Evolutionary conservation across 176 grass and related monocot genomes (phyloP), one percentile per base, ranked within the genome.

Genomic region (Oryza glaberrima): DNA sequence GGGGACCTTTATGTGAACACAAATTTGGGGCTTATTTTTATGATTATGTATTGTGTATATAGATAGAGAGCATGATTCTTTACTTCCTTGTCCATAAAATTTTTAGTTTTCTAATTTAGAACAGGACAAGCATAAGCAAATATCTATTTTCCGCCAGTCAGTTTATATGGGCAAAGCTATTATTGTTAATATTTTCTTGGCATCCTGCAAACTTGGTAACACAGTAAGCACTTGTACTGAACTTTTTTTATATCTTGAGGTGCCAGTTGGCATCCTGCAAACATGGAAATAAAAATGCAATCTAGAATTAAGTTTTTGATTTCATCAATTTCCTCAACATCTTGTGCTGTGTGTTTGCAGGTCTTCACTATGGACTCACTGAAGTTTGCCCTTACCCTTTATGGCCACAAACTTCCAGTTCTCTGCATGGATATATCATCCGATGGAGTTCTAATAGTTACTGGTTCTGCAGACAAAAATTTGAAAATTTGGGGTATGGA

Each of bases 371-470:
- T 92, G 86, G 93, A 95, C 84, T 92, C 96, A 30, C 77, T 95
- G 60, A 98, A 95, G 86, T 84, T 84, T 69, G 92, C 81, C 69
- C 91, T 92, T 72, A 89, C 76, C 43, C 93, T 98, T 82, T 93
- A 95, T 43, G 91, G 93, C 3, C 96, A 98, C 83, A 95, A 91
- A 35, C 91, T 98, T 76, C 96, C 96, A 35, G 96, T 95, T 45
- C 92, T 98, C 74, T 98, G 96, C 84, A 95, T 98, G 91, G 96
- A 95, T 72, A 95, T 98, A 83, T 94, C 96, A 82, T 95, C 96
- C 8, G 93, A 98, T 78, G 91, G 93, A 48, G 73, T 86, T 87
- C 79, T 98, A 78, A 88, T 98, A 83, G 93, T 98, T 73, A 98
- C 88, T 72, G 96, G 93, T 51, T 98, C 96, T 1, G 93, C 96